Evolutionary conservation across 228 moss, liverwort and hornwort genomes (phyloP).

Genomic region (Sphagnum fallax): DNA sequence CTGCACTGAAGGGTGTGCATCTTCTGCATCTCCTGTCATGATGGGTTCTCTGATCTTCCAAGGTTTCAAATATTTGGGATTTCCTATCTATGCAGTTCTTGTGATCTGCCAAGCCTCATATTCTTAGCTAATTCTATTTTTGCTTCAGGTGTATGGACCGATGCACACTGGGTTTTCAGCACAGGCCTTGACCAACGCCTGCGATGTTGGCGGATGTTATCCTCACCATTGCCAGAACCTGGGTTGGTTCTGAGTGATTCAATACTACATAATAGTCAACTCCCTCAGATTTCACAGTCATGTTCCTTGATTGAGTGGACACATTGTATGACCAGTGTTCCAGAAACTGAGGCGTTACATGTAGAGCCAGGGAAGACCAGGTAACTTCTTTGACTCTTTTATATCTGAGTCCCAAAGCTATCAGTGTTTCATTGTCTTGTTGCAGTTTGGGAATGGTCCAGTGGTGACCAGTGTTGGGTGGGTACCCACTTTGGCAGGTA

Average conservation of each 20-base stretch:
- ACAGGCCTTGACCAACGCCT: conserved; percentile 92
- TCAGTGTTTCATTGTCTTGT: conserved; percentile 2
- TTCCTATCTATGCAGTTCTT: background rate
- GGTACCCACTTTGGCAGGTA: background rate
- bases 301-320: conserved; percentile 34
- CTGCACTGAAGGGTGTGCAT: conserved; percentile 76
- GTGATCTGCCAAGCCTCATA: background rate
- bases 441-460: no score
- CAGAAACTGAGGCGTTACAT: conserved; percentile 82
- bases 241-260: background rate
- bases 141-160: conserved; percentile 78
- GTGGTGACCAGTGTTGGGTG: background rate
- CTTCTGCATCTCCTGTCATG: background rate
- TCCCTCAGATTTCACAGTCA: conserved; percentile 1
- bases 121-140: background rate
- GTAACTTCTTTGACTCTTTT: conserved; percentile 8
- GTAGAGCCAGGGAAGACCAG: conserved; percentile 34
- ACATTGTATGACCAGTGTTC: conserved; percentile 78
- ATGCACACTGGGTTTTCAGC: conserved; percentile 82
- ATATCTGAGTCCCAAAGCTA: background rate
- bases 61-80: conserved; percentile 5
- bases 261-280: conserved; percentile 1
- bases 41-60: background rate
- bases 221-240: background rate
- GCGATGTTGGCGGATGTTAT: conserved; percentile 59